Evolutionary conservation across 2,329 filamentous ascomycete species (phyloP).

Genomic region (Ophiocordyceps unilateralis): DNA sequence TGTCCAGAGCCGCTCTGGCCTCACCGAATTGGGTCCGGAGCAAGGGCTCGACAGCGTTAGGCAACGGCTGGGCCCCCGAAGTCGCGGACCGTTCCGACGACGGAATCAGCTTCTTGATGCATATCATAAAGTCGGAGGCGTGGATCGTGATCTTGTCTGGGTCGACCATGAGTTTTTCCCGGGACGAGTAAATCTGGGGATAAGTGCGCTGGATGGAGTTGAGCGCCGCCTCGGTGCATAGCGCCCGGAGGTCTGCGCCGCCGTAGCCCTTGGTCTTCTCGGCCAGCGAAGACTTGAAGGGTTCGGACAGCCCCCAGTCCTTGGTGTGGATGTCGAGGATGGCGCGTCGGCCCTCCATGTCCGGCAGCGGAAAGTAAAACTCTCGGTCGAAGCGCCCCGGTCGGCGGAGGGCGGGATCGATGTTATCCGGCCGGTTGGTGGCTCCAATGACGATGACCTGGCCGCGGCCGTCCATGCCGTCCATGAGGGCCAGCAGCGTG

Average conservation of each 20-base stretch:
- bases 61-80: slow-evolving; percentile 67
- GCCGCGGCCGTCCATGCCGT: slow-evolving; percentile 94
- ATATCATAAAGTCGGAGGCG: slow-evolving; percentile 93
- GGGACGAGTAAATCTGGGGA: slow-evolving; percentile 85
- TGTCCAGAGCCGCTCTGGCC: slow-evolving; percentile 54
- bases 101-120: slow-evolving; percentile 88
- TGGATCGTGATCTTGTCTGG: slow-evolving; percentile 69
- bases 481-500: slow-evolving; percentile 85
- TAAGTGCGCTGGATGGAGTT: slow-evolving; percentile 93
- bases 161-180: slow-evolving; percentile 79
- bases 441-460: slow-evolving; percentile 98
- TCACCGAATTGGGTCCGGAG: slow-evolving; percentile 53
- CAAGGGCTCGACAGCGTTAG: slow-evolving; percentile 64
- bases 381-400: slow-evolving; percentile 93
- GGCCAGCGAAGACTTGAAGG: slow-evolving; percentile 71
- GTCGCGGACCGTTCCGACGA: slow-evolving; percentile 84
- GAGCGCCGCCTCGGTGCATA: slow-evolving; percentile 89
- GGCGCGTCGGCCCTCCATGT: slow-evolving; percentile 58
- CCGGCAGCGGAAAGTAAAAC: slow-evolving; percentile 92
- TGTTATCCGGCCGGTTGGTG: slow-evolving; percentile 93
- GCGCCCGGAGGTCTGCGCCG: slow-evolving; percentile 80
- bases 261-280: slow-evolving; percentile 91
- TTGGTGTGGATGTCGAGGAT: slow-evolving; percentile 94
- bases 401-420: slow-evolving; percentile 85
- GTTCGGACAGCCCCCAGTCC: slow-evolving; percentile 68